Evolutionary conservation across 768 basidiomycete genomes (phyloP).

Genomic region (Lentinula sp.): DNA sequence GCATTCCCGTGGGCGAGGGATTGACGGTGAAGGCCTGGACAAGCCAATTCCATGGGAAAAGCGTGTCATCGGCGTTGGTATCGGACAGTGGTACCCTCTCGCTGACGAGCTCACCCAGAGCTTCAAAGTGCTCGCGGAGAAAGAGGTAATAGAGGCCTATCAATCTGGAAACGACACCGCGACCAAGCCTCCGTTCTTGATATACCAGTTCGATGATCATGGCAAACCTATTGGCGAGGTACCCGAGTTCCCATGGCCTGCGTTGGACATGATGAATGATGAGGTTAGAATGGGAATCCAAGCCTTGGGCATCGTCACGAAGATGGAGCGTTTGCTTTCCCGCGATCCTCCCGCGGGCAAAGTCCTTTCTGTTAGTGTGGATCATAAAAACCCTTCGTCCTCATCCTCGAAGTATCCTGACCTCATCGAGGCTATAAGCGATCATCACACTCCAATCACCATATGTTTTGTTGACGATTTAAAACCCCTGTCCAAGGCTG

Average conservation of each 20-base stretch:
- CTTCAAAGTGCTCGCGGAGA: constrained; percentile 10
- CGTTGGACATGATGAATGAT: neutral
- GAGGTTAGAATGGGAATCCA: neutral
- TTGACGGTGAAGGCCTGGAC: constrained; percentile 31
- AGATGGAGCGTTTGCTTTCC: neutral
- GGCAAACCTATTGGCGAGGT: neutral
- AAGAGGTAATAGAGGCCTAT: constrained; percentile 11
- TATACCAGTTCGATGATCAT: constrained; percentile 20
- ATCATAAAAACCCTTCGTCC: neutral
- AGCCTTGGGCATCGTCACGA: neutral
- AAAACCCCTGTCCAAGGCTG: neutral
- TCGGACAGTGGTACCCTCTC: constrained; percentile 25
- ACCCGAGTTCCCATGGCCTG: constrained; percentile 3
- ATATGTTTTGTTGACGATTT: neutral
- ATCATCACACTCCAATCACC: neutral
- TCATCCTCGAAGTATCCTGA: neutral
- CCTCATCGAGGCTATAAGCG: neutral
- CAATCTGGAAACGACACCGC: neutral
- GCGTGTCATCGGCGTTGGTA: constrained; percentile 25
- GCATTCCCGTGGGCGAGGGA: constrained; percentile 23
- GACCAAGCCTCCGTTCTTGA: constrained; percentile 8
- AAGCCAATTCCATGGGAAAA: constrained; percentile 22
- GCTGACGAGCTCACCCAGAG: constrained; percentile 16
- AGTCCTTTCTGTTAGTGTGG: neutral
- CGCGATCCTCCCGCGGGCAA: neutral